Conservation (phyloP, 2,329 filamentous ascomycete species). For the Xylogone sp. region DNA sequence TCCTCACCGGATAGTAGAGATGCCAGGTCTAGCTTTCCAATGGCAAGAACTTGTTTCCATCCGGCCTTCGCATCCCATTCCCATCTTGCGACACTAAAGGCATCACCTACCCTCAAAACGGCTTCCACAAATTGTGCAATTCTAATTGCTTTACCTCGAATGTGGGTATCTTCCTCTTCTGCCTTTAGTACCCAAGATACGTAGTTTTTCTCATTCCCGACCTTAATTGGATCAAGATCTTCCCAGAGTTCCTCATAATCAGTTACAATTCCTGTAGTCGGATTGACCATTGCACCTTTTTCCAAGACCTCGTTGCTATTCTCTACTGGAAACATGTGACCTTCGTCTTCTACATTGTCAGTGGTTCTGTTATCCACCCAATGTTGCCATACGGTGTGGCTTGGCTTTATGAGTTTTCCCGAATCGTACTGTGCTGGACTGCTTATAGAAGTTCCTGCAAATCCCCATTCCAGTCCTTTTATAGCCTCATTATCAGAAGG, state of each 20-base stretch:
- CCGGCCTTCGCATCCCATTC: slow-evolving; percentile 11
- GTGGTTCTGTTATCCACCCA: slow-evolving; percentile 22
- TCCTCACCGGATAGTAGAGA: not conserved
- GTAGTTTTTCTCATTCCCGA: slow-evolving; percentile 3
- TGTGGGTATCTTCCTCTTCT: slow-evolving; percentile 1
- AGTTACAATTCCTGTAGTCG: slow-evolving; percentile 21
- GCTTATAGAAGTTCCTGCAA: slow-evolving; percentile 15
- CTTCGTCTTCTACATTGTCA: slow-evolving; percentile 24
- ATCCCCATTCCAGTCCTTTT: slow-evolving; percentile 26
- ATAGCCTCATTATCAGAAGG: slow-evolving; percentile 5
- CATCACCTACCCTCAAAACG: slow-evolving; percentile 13
- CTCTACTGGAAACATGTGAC: slow-evolving; percentile 22
- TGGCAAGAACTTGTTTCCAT: slow-evolving; percentile 10
- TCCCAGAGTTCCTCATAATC: slow-evolving; percentile 31
- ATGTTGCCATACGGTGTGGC: slow-evolving; percentile 24
- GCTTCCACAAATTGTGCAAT: slow-evolving; percentile 16
- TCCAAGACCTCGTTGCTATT: slow-evolving; percentile 24
- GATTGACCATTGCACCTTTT: slow-evolving; percentile 23
- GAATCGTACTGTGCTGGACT: slow-evolving; percentile 10
- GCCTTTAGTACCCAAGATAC: slow-evolving; percentile 17
- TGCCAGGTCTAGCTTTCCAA: not conserved
- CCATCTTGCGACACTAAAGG: slow-evolving; percentile 14
- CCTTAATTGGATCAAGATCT: slow-evolving; percentile 16
- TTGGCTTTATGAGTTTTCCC: slow-evolving; percentile 9
- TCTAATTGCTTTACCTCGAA: slow-evolving; percentile 16